Evolutionary conservation across 345 rosid species (phyloP), one percentile per base, ranked within the genome.

Genomic region (Dipteronia dyeriana): DNA sequence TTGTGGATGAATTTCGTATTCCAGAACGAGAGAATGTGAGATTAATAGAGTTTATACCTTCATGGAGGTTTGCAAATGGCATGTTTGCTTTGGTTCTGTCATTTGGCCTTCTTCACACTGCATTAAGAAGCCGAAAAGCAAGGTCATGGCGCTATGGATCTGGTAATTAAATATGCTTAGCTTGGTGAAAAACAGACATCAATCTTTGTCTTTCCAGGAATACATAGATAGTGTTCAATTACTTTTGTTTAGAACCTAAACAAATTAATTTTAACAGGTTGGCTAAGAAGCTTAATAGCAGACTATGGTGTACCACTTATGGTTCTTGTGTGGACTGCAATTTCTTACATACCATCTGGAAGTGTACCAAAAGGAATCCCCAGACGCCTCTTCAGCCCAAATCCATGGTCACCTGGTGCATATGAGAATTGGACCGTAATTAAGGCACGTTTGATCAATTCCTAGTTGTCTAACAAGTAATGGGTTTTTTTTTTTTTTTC

Each of bases 391-490:
- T 87, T 89, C 84, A 95, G 98, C 82, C 98, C 99, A 57, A 89
- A 92, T 77, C 99, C 98, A 63, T 95, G 99, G 99, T 96, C 98
- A 7, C 89, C 91, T 19, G 98, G 99, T 65, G 98, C 98, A 72
- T 92, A 90, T 43, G 86, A 81, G 68, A 93, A 95, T 73, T 95
- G 99, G 99, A 91, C 98, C 0, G 98, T 95, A 39, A 74, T 92
- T 68, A 88, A 88, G 91, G 99, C 81, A 76, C 61, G 81, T 75
- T 59, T 64, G 66, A 61, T 73, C 34, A 4, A 73, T 66, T 59
- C 20, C 25, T 45, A 70, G 39, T 45, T 45, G 29, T 39, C 14
- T 34, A 23, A 26, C 8, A 19, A 13, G 5, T 2, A 23, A 54
- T 3, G 22, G 11, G 1, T 59, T 29, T 64, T 20, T 4, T 59